phyloP scores from a whole-genome alignment of 106 monocot species.

The Iris macrosiphon region DNA sequence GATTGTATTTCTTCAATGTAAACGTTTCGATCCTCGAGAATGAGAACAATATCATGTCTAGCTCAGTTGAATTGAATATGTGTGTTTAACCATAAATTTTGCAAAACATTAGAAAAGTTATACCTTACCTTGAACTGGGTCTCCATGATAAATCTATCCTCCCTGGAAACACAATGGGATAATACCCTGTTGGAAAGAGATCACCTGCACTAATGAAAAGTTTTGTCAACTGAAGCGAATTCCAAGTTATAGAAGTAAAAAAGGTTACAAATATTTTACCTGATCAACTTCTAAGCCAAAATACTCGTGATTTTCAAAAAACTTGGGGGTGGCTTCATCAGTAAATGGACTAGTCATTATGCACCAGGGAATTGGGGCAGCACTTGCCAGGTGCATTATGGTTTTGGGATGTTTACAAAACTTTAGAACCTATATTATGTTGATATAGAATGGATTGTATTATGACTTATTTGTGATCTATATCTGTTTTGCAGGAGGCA shows the following conservation, averaged over 20 bases:
- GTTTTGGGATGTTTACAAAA: no score
- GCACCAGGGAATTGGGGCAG: slow-evolving; percentile 92
- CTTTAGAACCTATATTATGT: no score
- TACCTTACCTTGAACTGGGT: slow-evolving; percentile 69
- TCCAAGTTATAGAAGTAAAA: background rate
- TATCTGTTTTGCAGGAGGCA: no score
- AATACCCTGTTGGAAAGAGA: slow-evolving; percentile 98
- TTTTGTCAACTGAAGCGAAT: slow-evolving; percentile 6
- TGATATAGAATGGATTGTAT: no score
- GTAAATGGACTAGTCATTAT: slow-evolving; percentile 99
- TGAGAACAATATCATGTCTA: no score
- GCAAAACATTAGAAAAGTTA: no score
- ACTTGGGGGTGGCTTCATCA: slow-evolving; percentile 79
- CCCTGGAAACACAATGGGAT: slow-evolving; percentile 86
- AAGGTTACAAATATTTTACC: slow-evolving; percentile 27
- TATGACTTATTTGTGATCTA: no score
- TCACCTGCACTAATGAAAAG: slow-evolving; percentile 48
- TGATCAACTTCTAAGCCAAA: slow-evolving; percentile 93
- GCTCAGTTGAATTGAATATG: no score
- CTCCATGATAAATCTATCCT: slow-evolving; percentile 97
- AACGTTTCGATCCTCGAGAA: no score
- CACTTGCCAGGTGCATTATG: slow-evolving; percentile 17
- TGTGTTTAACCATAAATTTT: no score
- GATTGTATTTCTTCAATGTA: no score
- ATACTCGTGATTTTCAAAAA: slow-evolving; percentile 87